Conservation (phyloP, 148 eudicot species). For the Heliosperma pusillum region DNA sequence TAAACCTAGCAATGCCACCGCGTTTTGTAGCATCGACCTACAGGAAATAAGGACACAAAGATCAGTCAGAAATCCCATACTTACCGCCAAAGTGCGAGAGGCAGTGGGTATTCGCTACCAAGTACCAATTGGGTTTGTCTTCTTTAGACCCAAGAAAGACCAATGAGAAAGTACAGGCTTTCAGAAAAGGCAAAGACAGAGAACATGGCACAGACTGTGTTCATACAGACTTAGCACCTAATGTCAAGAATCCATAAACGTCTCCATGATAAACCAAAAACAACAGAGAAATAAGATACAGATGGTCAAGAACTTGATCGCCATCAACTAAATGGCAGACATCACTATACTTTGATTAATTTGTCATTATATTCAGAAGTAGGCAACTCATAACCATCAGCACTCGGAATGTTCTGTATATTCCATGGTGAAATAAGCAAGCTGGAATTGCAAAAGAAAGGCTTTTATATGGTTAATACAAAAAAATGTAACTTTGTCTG, state of each 20-base stretch:
- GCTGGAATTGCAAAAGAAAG: not conserved
- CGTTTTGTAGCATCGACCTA: constrained; percentile 99
- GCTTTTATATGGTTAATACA: not conserved
- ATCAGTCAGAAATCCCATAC: not conserved
- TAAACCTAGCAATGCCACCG: constrained; percentile 98
- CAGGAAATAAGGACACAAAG: constrained; percentile 14
- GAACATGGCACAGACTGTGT: no score
- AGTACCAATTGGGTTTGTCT: not conserved
- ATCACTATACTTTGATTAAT: not conserved
- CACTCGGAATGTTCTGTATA: not conserved
- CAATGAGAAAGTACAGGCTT: not conserved
- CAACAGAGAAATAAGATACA: not conserved
- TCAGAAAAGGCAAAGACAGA: not conserved
- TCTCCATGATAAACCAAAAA: not conserved
- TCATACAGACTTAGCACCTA: no score
- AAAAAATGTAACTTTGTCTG: not conserved
- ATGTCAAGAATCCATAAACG: not conserved
- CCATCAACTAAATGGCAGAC: not conserved
- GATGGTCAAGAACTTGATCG: not conserved
- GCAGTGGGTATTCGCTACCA: not conserved
- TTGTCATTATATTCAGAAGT: not conserved
- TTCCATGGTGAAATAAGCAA: not conserved
- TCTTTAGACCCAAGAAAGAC: not conserved
- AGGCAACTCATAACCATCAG: not conserved
- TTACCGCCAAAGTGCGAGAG: constrained; percentile 1